Percentiles rank a stretch among this genome's conserved stretches.
These are phyloP conservation scores for Lasiosphaeris hirsuta DNA, from an alignment of 495 filamentous ascomycete species.

Conservation along the genomic window DNA sequence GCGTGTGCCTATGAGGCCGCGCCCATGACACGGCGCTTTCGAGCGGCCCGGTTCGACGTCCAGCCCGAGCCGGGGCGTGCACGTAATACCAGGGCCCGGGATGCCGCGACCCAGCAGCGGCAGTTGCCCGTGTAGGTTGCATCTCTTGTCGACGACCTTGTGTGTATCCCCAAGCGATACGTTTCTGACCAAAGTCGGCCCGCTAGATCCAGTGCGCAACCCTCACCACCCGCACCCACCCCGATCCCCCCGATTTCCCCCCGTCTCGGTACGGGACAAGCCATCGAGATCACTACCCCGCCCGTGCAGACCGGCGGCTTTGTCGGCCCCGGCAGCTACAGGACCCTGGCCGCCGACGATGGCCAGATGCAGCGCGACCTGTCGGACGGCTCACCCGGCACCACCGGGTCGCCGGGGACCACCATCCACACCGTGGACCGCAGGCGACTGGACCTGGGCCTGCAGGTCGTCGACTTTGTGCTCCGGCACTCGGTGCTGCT, in stretches of 20 bases:
- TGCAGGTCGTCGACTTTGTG: constrained; percentile 15
- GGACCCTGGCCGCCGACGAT: constrained; percentile 8
- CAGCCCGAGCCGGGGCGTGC: constrained; percentile 1
- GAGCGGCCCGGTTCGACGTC: constrained; percentile 9
- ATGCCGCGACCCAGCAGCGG: not conserved
- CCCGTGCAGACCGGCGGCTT: constrained; percentile 11
- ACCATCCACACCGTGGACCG: constrained; percentile 14
- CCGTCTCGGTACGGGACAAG: not conserved
- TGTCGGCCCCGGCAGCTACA: constrained; percentile 14
- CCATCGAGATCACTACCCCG: constrained; percentile 13
- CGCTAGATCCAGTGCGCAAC: too few species aligned
- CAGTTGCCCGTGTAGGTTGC: not conserved
- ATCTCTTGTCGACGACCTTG: not conserved
- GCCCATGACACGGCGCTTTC: constrained; percentile 10
- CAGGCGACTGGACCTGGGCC: constrained; percentile 4
- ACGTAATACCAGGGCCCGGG: constrained; percentile 3
- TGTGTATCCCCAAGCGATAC: too few species aligned
- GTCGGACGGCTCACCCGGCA: constrained; percentile 6
- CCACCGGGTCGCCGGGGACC: constrained; percentile 1
- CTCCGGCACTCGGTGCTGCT: constrained; percentile 3
- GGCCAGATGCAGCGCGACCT: constrained; percentile 3
- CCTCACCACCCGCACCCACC: too few species aligned
- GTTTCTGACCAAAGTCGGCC: too few species aligned
- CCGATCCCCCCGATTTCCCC: not conserved
- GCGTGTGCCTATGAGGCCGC: constrained; percentile 11